Evolutionary conservation across 345 rosid species (phyloP).

Genomic region (Orychophragmus violaceus): DNA sequence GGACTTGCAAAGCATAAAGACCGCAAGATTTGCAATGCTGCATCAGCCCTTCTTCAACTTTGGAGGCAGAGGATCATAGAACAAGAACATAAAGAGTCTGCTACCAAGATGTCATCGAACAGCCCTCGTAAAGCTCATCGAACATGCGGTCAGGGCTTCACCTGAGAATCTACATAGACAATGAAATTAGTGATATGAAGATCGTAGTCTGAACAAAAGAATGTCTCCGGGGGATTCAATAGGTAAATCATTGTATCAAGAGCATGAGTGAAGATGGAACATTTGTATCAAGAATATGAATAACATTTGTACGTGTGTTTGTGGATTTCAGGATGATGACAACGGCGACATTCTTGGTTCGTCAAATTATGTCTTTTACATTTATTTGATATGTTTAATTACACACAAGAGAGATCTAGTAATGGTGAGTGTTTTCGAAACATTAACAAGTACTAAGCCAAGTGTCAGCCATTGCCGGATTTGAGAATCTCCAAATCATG

Average conservation of each 20-base stretch:
- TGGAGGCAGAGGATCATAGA: conserved; percentile 4
- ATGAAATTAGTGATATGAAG: background rate
- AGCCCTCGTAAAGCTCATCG: background rate
- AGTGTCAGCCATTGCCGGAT: background rate
- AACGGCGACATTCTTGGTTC: too few species aligned
- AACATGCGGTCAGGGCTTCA: background rate
- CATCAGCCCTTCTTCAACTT: background rate
- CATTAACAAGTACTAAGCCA: background rate
- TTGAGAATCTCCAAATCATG: background rate
- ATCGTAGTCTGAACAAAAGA: background rate
- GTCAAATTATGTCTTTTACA: too few species aligned
- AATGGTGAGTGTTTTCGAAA: too few species aligned
- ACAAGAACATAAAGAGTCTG: background rate
- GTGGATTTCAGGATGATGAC: too few species aligned
- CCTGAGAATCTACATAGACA: background rate
- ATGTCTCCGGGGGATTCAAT: background rate
- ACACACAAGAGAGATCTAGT: background rate
- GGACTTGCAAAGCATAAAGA: conserved; percentile 19
- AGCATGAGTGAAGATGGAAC: background rate
- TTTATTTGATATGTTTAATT: too few species aligned
- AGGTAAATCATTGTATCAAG: background rate
- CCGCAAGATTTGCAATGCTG: background rate
- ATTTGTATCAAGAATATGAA: background rate
- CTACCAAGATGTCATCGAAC: background rate
- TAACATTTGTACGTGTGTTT: too few species aligned